A percentile compares a stretch with the other conserved stretches of the same genome.
Evolutionary conservation across 768 basidiomycete genomes (phyloP).

Genomic region (Dioszegia hungarica): DNA sequence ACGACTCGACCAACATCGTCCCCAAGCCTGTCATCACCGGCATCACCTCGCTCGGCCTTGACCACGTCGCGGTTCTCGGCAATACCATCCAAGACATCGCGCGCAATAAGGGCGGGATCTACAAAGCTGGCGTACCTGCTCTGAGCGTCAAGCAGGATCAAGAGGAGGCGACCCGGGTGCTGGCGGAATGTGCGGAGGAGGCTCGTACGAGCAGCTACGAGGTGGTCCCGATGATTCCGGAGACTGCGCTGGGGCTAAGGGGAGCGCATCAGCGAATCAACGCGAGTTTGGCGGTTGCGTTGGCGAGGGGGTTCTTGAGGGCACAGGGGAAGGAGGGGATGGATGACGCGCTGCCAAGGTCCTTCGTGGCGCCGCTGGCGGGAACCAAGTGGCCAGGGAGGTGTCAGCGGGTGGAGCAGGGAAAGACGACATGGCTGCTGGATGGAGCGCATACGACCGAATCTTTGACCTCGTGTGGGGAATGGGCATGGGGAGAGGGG

Average conservation of each 20-base stretch:
- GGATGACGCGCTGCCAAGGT: conserved; percentile 52
- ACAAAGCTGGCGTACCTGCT: conserved; percentile 84
- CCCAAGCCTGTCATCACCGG: conserved; percentile 86
- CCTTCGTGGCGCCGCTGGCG: conserved; percentile 62
- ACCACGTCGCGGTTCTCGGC: conserved; percentile 82
- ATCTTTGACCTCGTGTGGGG: conserved; percentile 75
- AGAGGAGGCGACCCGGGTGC: conserved; percentile 56
- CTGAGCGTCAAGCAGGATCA: conserved; percentile 67
- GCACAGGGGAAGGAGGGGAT: conserved; percentile 26
- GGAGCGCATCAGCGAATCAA: conserved; percentile 84
- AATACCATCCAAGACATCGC: conserved; percentile 85
- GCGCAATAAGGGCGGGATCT: conserved; percentile 93
- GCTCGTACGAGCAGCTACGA: conserved; percentile 61
- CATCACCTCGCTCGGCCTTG: conserved; percentile 82
- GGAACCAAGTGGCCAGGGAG: conserved; percentile 85
- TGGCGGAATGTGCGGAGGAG: conserved; percentile 64
- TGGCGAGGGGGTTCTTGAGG: conserved; percentile 64
- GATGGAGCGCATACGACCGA: conserved; percentile 95
- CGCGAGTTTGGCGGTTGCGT: conserved; percentile 73
- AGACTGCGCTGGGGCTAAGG: conserved; percentile 63
- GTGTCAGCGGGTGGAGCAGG: conserved; percentile 67
- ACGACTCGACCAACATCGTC: conserved; percentile 94
- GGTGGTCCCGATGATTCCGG: conserved; percentile 57
- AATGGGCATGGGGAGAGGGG: conserved; percentile 74
- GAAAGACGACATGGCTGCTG: conserved; percentile 71